Percentiles rank a stretch among this genome's conserved stretches.
Evolutionary conservation across 2,329 filamentous ascomycete species (phyloP).

Genomic region (Sporothrix pseudoabietina): DNA sequence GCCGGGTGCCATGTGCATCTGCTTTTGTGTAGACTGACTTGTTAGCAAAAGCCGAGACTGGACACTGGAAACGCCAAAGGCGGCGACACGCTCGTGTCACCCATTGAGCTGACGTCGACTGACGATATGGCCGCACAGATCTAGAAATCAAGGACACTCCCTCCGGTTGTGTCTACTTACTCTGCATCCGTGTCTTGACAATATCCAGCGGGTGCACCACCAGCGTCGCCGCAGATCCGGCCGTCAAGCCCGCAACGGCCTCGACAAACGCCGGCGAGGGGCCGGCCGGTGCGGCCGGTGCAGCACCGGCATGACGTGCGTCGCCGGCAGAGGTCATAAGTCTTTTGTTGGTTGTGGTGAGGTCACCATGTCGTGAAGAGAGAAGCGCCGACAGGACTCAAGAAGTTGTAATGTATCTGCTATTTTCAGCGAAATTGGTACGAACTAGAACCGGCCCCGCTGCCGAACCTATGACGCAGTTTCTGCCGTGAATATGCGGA

Average conservation of each 20-base stretch:
- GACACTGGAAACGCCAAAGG: not conserved
- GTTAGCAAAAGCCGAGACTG: not conserved
- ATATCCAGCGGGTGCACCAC: conserved; percentile 91
- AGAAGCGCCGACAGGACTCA: not conserved
- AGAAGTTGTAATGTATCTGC: not conserved
- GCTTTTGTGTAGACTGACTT: conserved; percentile 51
- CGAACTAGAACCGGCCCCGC: conserved; percentile 8
- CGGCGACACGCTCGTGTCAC: not conserved
- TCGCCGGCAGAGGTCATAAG: conserved; percentile 26
- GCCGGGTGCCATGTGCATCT: conserved; percentile 38
- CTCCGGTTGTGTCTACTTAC: conserved; percentile 49
- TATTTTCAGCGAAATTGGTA: not conserved
- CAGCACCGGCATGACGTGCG: conserved; percentile 13
- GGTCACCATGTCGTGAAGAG: not conserved
- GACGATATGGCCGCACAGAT: too few relatives aligned
- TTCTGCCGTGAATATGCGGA: not conserved
- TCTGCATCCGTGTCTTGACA: conserved; percentile 93
- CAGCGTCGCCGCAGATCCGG: conserved; percentile 82
- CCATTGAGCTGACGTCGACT: too few relatives aligned
- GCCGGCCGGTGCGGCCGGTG: too few relatives aligned
- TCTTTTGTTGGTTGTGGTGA: not conserved
- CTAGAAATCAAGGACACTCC: too few relatives aligned
- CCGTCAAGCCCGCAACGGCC: conserved; percentile 84
- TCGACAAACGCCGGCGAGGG: conserved; percentile 81
- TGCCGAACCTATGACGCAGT: conserved; percentile 24